A percentile compares a stretch with the other conserved stretches of the same genome.
phyloP scores from a whole-genome alignment of 2,329 filamentous ascomycete species.

The Penicillium oxalicum region DNA sequence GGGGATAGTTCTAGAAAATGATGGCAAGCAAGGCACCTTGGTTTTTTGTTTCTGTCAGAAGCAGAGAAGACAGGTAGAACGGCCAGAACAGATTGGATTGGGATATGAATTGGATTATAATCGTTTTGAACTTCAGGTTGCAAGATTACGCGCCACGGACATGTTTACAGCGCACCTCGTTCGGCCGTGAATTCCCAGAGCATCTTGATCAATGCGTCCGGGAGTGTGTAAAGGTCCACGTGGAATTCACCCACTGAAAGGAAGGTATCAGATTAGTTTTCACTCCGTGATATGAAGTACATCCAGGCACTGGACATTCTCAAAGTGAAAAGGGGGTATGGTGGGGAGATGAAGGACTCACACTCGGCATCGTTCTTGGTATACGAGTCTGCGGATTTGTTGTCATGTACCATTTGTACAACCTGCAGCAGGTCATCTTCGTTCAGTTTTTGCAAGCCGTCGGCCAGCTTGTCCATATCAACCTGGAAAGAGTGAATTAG shows the following conservation, averaged over 20 bases:
- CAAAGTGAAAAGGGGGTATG: too few species aligned
- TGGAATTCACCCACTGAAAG: conserved; percentile 85
- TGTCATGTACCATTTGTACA: conserved; percentile 96
- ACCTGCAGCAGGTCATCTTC: conserved; percentile 93
- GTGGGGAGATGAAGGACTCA: conserved; percentile 44
- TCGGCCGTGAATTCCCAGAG: conserved; percentile 78
- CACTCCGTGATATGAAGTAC: not conserved
- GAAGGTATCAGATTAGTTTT: conserved; percentile 19
- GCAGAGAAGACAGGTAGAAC: too few species aligned
- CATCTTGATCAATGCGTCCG: conserved; percentile 81
- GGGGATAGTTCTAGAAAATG: too few species aligned
- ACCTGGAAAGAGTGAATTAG: conserved; percentile 37
- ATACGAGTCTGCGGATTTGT: conserved; percentile 90
- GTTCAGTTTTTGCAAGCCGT: conserved; percentile 77
- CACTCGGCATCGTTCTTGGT: conserved; percentile 96
- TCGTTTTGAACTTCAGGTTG: too few species aligned
- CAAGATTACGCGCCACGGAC: too few species aligned
- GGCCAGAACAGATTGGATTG: too few species aligned
- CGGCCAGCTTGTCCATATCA: conserved; percentile 95
- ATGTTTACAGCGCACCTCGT: conserved; percentile 35
- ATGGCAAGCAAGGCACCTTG: too few species aligned
- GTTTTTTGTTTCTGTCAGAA: too few species aligned
- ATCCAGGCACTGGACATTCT: too few species aligned
- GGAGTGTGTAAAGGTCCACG: conserved; percentile 95
- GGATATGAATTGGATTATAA: too few species aligned